These are phyloP conservation scores for Phanerochaete sordida DNA, from an alignment of 768 basidiomycete species.

Conservation along the genomic window DNA sequence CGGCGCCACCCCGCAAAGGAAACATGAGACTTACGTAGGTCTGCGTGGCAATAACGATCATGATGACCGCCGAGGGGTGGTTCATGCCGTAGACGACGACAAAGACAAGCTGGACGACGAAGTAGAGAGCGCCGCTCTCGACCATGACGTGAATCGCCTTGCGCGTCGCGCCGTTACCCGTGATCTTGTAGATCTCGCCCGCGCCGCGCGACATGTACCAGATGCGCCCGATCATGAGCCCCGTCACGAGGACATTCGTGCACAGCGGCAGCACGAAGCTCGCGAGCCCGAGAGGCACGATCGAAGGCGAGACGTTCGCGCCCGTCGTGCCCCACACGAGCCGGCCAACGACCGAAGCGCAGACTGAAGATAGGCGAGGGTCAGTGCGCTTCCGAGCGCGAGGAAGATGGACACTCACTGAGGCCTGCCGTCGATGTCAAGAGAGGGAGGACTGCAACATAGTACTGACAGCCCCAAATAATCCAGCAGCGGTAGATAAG, in stretches of 20 bases:
- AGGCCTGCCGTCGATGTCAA: slow-evolving; percentile 15
- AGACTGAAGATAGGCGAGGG: background rate
- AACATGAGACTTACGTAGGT: slow-evolving; percentile 34
- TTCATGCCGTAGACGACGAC: slow-evolving; percentile 34
- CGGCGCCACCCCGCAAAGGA: slow-evolving; percentile 28
- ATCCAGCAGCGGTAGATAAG: slow-evolving; percentile 43
- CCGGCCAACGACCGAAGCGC: background rate
- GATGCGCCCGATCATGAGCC: slow-evolving; percentile 38
- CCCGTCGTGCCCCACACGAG: background rate
- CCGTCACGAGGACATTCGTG: slow-evolving; percentile 39
- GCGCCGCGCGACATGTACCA: slow-evolving; percentile 24
- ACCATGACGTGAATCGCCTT: slow-evolving; percentile 24
- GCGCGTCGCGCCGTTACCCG: background rate
- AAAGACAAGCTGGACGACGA: slow-evolving; percentile 35
- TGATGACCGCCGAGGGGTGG: slow-evolving; percentile 31
- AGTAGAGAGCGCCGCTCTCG: slow-evolving; percentile 38
- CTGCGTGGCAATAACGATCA: slow-evolving; percentile 34
- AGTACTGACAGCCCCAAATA: slow-evolving; percentile 34
- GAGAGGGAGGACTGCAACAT: slow-evolving; percentile 31
- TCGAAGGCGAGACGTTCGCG: slow-evolving; percentile 27
- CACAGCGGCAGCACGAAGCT: slow-evolving; percentile 36
- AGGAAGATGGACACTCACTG: slow-evolving; percentile 4
- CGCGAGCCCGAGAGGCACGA: slow-evolving; percentile 35
- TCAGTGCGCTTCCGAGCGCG: background rate
- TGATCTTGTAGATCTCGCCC: background rate